Evolutionary conservation across 768 basidiomycete species (phyloP), one percentile per base, ranked within the genome.

Genomic region (Baorangia bicolor): DNA sequence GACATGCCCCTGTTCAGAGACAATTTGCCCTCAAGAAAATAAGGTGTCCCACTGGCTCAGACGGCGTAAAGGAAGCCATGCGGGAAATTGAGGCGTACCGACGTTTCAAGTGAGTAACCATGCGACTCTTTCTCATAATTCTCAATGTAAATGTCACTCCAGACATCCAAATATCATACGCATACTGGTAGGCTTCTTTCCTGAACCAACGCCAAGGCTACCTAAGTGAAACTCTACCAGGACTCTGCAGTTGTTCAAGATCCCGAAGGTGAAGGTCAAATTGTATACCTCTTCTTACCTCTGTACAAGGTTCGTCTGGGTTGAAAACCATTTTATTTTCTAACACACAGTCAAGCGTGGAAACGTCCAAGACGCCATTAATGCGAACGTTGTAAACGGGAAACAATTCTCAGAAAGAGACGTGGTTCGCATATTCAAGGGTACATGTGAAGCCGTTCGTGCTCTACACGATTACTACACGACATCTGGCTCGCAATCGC

Each of bases 21-120:
- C 85, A 92, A 78, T 98, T 96, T 64, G 97, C 97, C 0, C 77
- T 99, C 59, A 99, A 99, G 79, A 98, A 97, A 75, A 95, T 97
- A 68, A 81, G 94, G 41, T 95, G 94, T 78, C 93, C 92, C 1
- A 88, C 88, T 39, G 93, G 93, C 9, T 77, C 83, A 7, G 94
- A 96, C 51, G 88, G 87, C 11, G 93, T 98, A 53, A 88, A 88
- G 65, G 92, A 93, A 68, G 91, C 86, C 5, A 87, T 93, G 90
- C 79, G 85, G 47, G 92, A 93, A 69, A 88, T 92, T 3, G 92
- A 96, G 69, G 95, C 97, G 0, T 97, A 97, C 71, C 79, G 94
- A 66, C 82, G 96, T 56, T 98, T 98, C 80, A 91, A 86, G 92
- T 92, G 70, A 73, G 88, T 78, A 23, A 38, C 18, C 18, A 27